A percentile compares a stretch with the other conserved stretches of the same genome.
Evolutionary conservation across 2,329 filamentous ascomycete genomes (phyloP).

Genomic region (Apiospora arundinis): DNA sequence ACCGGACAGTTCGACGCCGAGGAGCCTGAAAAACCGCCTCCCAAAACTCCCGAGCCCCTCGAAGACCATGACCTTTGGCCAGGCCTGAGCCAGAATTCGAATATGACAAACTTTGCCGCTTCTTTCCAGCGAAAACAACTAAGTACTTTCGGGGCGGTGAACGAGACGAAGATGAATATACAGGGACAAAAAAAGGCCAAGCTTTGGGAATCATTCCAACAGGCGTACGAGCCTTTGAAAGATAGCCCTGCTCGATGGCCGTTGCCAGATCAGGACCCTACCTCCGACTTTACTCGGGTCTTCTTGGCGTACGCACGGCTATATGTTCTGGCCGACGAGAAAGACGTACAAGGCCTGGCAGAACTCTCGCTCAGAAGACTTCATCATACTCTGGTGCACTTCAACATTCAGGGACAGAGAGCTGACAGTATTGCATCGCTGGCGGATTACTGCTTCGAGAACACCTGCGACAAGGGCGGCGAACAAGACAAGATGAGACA

Average conservation of each 20-base stretch:
- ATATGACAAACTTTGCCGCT: not conserved
- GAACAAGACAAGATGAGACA: conserved; percentile 21
- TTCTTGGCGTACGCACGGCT: conserved; percentile 47
- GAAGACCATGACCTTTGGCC: too few relatives aligned
- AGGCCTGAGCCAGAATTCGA: not conserved
- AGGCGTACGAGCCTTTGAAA: not conserved
- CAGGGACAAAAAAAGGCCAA: not conserved
- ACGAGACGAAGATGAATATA: not conserved
- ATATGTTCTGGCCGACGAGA: conserved; percentile 33
- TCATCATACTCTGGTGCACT: not conserved
- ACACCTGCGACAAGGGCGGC: conserved; percentile 32
- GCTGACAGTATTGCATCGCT: conserved; percentile 40
- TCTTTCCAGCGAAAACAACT: not conserved
- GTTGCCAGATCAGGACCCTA: conserved; percentile 25
- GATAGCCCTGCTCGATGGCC: not conserved
- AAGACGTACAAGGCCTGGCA: conserved; percentile 39
- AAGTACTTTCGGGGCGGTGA: too few relatives aligned
- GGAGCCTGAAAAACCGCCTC: conserved; percentile 26
- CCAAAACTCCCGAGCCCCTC: conserved; percentile 43
- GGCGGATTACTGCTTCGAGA: conserved; percentile 43
- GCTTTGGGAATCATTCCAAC: not conserved
- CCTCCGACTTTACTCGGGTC: conserved; percentile 40
- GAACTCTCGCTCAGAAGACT: conserved; percentile 37
- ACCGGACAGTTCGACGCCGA: conserved; percentile 50
- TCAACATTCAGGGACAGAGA: conserved; percentile 22